Evolutionary conservation across 1,139 yeast species (phyloP).

Genomic region (Suhomyces choctaworum): DNA sequence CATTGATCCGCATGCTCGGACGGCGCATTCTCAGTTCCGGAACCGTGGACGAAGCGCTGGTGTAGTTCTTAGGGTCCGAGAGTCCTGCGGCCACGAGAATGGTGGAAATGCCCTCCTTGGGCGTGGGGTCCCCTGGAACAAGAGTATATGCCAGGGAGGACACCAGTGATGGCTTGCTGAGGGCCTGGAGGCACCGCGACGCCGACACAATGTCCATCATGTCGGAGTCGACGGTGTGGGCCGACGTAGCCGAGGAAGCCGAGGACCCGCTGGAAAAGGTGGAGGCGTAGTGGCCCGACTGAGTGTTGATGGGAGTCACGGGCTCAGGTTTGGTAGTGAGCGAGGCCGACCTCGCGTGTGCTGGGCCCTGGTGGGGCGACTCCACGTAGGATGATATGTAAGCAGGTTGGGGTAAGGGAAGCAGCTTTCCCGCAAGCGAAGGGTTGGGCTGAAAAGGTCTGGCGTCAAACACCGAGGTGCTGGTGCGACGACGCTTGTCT

Average conservation of each 20-base stretch:
- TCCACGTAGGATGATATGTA: constrained; percentile 6
- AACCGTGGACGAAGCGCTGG: constrained; percentile 6
- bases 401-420: constrained; percentile 11
- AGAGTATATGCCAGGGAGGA: neutral
- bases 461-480: constrained; percentile 7
- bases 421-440: neutral
- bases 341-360: constrained; percentile 8
- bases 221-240: constrained; percentile 15
- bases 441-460: constrained; percentile 1
- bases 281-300: constrained; percentile 1
- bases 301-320: constrained; percentile 9
- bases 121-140: constrained; percentile 4
- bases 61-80: constrained; percentile 4
- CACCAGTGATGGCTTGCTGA: constrained; percentile 20
- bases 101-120: constrained; percentile 16
- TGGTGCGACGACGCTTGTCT: constrained; percentile 8
- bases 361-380: constrained; percentile 7
- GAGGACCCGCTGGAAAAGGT: constrained; percentile 5
- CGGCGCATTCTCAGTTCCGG: constrained; percentile 11
- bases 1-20: constrained; percentile 17
- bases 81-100: constrained; percentile 19
- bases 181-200: constrained; percentile 40
- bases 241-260: constrained; percentile 1
- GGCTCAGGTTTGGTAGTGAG: constrained; percentile 8
- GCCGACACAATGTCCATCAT: constrained; percentile 42